phyloP scores from a whole-genome alignment of 352 stramenopile species.

The Phytophthora pseudosyringae region DNA sequence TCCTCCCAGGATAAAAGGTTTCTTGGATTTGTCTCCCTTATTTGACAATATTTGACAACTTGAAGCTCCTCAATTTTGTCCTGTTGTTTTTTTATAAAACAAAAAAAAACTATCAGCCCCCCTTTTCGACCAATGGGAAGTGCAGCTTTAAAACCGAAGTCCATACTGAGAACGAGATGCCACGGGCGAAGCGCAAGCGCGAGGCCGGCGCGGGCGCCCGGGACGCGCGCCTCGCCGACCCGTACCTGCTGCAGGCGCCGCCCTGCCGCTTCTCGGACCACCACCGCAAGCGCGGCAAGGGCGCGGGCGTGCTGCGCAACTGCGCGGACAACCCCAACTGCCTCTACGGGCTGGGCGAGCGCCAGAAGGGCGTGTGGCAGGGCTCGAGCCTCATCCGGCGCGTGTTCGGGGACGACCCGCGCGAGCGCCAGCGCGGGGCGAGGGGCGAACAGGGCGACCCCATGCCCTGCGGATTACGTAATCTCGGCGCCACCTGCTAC shows the following conservation, averaged over 20 bases:
- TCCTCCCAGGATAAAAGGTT: no score
- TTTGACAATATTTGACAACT: no score
- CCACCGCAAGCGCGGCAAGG: constrained; percentile 59
- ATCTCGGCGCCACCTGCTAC: constrained; percentile 90
- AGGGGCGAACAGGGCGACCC: background rate
- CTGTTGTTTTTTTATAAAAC: no score
- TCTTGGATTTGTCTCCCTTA: no score
- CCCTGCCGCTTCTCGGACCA: constrained; percentile 69
- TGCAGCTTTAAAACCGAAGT: background rate
- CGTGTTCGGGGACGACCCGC: constrained; percentile 73
- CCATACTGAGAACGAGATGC: constrained; percentile 20
- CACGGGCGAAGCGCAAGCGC: constrained; percentile 60
- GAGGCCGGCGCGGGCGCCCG: constrained; percentile 23
- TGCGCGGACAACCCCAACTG: constrained; percentile 89
- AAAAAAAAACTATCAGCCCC: background rate
- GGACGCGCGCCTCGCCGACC: constrained; percentile 57
- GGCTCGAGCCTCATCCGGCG: constrained; percentile 53
- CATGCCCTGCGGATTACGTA: constrained; percentile 74
- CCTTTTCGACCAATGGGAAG: background rate
- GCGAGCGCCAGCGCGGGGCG: constrained; percentile 44
- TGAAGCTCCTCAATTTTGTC: no score
- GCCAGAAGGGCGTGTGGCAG: constrained; percentile 78
- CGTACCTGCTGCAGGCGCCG: constrained; percentile 54
- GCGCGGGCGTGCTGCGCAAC: constrained; percentile 49
- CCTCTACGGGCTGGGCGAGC: constrained; percentile 84